Evolutionary conservation across 768 basidiomycete genomes (phyloP), one percentile per base, ranked within the genome.

Genomic region (Calocybe gangraenosa): DNA sequence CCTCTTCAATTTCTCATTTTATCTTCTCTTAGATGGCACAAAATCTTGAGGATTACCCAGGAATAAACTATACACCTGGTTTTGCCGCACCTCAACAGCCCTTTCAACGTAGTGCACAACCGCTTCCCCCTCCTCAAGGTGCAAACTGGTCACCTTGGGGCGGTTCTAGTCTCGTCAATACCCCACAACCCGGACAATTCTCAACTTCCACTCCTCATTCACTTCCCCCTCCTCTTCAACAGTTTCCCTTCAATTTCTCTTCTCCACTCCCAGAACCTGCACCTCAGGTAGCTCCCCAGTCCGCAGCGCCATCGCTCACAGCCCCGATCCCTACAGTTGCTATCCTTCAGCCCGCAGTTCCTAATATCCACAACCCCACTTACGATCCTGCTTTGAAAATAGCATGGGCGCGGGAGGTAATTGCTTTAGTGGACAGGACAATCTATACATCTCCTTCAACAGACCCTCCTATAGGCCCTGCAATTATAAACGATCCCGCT

Each of bases 371-470:
- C 42, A 64, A 70, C 1, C 75, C 82, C 1, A 57, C 57, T 31
- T 75, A 76, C 46, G 80, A 82, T 53, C 83, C 84, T 2, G 59
- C 66, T 0, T 71, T 81, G 34, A 81, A 82, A 54, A 62, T 95
- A 4, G 70, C 76, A 20, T 97, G 92, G 92, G 79, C 80, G 13
- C 74, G 88, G 39, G 91, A 95, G 51, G 87, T 94, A 45, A 63
- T 93, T 46, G 78, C 81, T 55, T 79, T 94, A 47, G 79, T 89
- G 44, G 87, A 94, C 42, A 40, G 51, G 65, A 73, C 1, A 67
- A 71, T 39, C 28, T 46, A 53, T 18, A 38, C 59, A 5, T 58
- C 66, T 0, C 55, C 73, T 3, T 62, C 66, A 41, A 63, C 70
- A 0, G 79, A 80, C 34, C 64, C 70, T 1, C 64, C 70, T 0